These are phyloP conservation scores for Coriaria nepalensis DNA, from an alignment of 306 rosid species.

Conservation along the genomic window DNA sequence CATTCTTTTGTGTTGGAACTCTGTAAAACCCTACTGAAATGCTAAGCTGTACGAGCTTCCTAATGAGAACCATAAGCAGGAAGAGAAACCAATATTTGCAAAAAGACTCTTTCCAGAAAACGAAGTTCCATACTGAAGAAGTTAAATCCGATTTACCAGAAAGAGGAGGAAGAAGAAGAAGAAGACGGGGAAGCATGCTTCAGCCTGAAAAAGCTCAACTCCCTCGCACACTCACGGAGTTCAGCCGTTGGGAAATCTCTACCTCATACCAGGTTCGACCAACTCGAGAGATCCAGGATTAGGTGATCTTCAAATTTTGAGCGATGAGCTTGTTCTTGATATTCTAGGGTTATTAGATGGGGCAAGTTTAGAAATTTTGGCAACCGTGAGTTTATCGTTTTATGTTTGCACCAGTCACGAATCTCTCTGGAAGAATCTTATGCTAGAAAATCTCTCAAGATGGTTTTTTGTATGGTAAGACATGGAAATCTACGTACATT, in stretches of 20 bases:
- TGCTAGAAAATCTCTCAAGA: constrained; percentile 44
- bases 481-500: constrained; percentile 66
- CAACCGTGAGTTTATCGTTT: constrained; percentile 63
- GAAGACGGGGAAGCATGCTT: constrained; percentile 41
- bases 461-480: constrained; percentile 42
- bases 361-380: constrained; percentile 45
- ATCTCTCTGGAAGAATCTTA: constrained; percentile 83
- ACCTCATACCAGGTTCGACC: constrained; percentile 37
- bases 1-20: too few species aligned
- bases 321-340: constrained; percentile 83
- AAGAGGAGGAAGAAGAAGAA: constrained; percentile 16
- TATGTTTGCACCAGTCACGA: constrained; percentile 62
- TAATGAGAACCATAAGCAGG: constrained; percentile 19
- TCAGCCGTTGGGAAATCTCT: constrained; percentile 79
- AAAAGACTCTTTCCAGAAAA: constrained; percentile 7
- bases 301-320: constrained; percentile 60
- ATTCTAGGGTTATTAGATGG: constrained; percentile 51
- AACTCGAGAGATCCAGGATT: constrained; percentile 77
- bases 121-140: constrained; percentile 17
- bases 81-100: constrained; percentile 25
- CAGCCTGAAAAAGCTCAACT: constrained; percentile 62
- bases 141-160: constrained; percentile 1
- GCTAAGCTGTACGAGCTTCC: constrained; percentile 29
- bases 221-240: constrained; percentile 60
- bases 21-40: constrained; percentile 13